phyloP scores from a whole-genome alignment of 139 green algal species.

The Coccomyxa sp. region DNA sequence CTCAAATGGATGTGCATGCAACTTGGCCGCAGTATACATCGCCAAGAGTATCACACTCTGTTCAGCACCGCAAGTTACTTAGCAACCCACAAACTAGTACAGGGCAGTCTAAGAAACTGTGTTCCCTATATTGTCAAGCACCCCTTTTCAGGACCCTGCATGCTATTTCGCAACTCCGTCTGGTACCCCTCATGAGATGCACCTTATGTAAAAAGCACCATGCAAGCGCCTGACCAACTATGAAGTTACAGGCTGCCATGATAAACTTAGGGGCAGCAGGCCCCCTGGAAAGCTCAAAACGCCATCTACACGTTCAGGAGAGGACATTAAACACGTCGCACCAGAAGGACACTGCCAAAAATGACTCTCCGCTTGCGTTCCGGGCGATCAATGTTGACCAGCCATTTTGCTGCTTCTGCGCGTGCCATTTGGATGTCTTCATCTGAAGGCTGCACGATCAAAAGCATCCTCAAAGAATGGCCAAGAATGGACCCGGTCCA shows the following conservation, averaged over 20 bases:
- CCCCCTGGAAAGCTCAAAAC: too few relatives aligned
- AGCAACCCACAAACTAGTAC: neutral
- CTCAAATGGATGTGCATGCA: conserved; percentile 8
- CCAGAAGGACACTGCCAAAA: conserved; percentile 23
- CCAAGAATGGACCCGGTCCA: too few relatives aligned
- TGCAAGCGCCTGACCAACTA: too few relatives aligned
- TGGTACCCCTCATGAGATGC: too few relatives aligned
- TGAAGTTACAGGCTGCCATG: too few relatives aligned
- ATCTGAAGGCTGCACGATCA: conserved; percentile 19
- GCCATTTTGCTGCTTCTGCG: conserved; percentile 5
- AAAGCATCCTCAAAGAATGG: neutral
- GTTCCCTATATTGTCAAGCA: neutral
- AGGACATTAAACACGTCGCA: neutral
- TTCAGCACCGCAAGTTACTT: neutral
- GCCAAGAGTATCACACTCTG: too few relatives aligned
- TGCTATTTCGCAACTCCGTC: too few relatives aligned
- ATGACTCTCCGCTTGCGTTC: conserved; percentile 20
- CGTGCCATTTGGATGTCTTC: conserved; percentile 18
- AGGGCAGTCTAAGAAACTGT: neutral
- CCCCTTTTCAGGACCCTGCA: too few relatives aligned
- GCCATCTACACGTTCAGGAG: too few relatives aligned
- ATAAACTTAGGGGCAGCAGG: too few relatives aligned
- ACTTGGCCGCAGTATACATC: neutral
- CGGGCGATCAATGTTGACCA: conserved; percentile 33
- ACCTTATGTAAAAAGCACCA: too few relatives aligned